Evolutionary conservation across 108 stramenopile species (phyloP), one percentile per base, ranked within the genome.

Genomic region (Stephanodiscus minutulus): DNA sequence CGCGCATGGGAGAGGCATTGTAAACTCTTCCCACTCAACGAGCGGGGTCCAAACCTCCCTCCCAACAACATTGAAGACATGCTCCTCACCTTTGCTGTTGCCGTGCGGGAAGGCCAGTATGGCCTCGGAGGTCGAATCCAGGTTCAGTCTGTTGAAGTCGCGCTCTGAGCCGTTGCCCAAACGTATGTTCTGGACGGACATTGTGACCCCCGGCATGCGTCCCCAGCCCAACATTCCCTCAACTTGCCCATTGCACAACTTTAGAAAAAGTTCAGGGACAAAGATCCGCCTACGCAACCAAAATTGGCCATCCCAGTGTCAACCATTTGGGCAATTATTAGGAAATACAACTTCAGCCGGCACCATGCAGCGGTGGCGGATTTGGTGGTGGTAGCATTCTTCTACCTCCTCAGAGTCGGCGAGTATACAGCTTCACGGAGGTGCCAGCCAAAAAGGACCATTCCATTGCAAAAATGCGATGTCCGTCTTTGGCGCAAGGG

Each of bases 251-350:
- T 25, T 10, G 9, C 24, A 7, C 29, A 33, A 18, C 33, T 61
- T 1, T 4, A 36, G 11, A 35, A 61, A 6, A 35, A 20, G 8
- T 61, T 15, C 37, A 7, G 60, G 7, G 29, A 35, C 10, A 33
- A 61, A 39, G 60, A 61, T 20, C 60, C 60, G 33, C 60, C 60
- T 7, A 10, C 37, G 4, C 18, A 37, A 11, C 60, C 60, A 9
- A 27, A 61, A 21, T 33, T 61, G 9, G 60, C 60, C 33, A 39
- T 61, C 33, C 35, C 60, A 10, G 21, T 66, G 2, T 25, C 24
- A 9, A 27, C 25, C 2, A 53, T 53, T n/a, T n/a, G n/a, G n/a
- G 18, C 17, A 4, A 5, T 49, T 21, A 4, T 4, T 3, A 49
- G 3, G 7, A 49, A 49, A 3, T n/a, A n/a, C 4, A 21, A 4